phyloP scores from a whole-genome alignment of 2,329 filamentous ascomycete genomes.

The Paecilomyces niveus region DNA sequence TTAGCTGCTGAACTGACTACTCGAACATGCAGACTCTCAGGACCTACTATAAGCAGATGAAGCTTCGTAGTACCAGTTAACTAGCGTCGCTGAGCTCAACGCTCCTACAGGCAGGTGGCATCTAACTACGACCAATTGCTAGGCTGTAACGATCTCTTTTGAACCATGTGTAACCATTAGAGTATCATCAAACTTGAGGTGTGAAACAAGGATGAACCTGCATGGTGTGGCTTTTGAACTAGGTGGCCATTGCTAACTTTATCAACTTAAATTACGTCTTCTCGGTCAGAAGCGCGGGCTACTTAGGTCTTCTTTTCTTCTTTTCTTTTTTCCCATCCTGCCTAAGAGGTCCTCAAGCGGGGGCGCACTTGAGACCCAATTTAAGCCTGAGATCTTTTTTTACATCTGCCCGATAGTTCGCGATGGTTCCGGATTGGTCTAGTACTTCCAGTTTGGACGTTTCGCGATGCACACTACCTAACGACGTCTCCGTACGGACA shows the following conservation, averaged over 20 bases:
- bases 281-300: not conserved
- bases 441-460: not conserved
- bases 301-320: not conserved
- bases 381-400: not conserved
- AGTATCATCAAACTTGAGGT: not conserved
- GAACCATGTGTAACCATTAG: not conserved
- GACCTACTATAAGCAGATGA: too few species aligned
- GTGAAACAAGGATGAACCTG: not conserved
- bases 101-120: too few species aligned
- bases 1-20: too few species aligned
- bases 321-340: not conserved
- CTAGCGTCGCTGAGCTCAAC: too few species aligned
- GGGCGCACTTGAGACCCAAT: not conserved
- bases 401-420: not conserved
- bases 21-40: too few species aligned
- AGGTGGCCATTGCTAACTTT: not conserved
- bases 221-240: not conserved
- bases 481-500: not conserved
- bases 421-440: not conserved
- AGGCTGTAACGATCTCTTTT: not conserved
- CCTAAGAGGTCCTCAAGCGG: not conserved
- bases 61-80: too few species aligned
- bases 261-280: not conserved
- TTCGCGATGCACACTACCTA: not conserved
- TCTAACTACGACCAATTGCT: not conserved